phyloP scores from a whole-genome alignment of 768 basidiomycete species.

The Tylopilus rubrobrunneus region DNA sequence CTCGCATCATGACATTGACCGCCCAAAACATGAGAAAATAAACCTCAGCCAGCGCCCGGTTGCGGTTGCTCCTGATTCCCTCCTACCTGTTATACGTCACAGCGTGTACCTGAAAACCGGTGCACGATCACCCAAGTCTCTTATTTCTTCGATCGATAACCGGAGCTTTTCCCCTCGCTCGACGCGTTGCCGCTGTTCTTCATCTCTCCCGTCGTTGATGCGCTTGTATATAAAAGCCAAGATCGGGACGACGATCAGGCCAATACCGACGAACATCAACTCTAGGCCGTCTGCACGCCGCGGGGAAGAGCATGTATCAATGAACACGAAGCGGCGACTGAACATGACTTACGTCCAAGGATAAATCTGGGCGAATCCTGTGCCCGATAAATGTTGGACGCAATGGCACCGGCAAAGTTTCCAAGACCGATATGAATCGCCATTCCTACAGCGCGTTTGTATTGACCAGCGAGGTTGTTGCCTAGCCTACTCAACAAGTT shows the following conservation, averaged over 20 bases:
- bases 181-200: conserved; percentile 1
- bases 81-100: conserved; percentile 7
- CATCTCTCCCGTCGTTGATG: conserved; percentile 55
- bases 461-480: conserved; percentile 55
- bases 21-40: too few relatives aligned
- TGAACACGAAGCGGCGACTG: not conserved
- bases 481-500: conserved; percentile 42
- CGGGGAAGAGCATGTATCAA: not conserved
- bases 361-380: conserved; percentile 58
- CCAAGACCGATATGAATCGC: conserved; percentile 51
- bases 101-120: conserved; percentile 60
- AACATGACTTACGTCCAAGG: conserved; percentile 51
- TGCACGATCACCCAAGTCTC: conserved; percentile 53
- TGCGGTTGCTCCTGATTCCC: too few relatives aligned
- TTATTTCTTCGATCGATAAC: conserved; percentile 17
- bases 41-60: too few relatives aligned
- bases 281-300: conserved; percentile 49
- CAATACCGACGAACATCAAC: conserved; percentile 67
- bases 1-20: too few relatives aligned
- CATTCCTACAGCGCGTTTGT: conserved; percentile 67
- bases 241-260: conserved; percentile 49
- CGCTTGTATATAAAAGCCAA: conserved; percentile 46
- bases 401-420: conserved; percentile 62
- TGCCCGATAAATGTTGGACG: conserved; percentile 57
- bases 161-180: conserved; percentile 19